Conservation (phyloP, 2,329 filamentous ascomycete species). For the Stagonosporopsis cucurbitacearum region DNA sequence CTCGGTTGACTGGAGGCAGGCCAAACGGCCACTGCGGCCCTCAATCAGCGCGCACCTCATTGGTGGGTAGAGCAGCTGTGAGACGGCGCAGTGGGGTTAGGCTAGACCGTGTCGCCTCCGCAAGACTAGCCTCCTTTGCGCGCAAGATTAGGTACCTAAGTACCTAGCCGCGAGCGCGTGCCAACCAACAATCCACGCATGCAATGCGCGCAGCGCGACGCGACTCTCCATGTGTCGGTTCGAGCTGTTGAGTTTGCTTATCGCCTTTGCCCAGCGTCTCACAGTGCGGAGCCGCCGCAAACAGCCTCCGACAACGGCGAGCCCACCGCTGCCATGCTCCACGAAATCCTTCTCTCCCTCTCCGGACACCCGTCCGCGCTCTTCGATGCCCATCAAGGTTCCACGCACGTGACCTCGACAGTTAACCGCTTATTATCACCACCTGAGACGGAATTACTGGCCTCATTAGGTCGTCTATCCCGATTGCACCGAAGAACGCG, state of each 20-base stretch:
- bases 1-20: constrained; percentile 9
- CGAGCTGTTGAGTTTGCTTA: constrained; percentile 45
- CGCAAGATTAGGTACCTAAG: constrained; percentile 20
- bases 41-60: constrained; percentile 9
- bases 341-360: constrained; percentile 96
- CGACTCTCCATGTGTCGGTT: constrained; percentile 45
- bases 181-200: constrained; percentile 21
- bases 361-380: constrained; percentile 92
- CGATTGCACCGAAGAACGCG: constrained; percentile 77
- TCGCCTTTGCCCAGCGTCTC: constrained; percentile 37
- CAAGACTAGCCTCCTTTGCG: too few relatives aligned
- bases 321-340: constrained; percentile 72
- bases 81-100: too few relatives aligned
- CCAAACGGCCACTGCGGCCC: not conserved
- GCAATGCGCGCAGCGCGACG: constrained; percentile 24
- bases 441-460: constrained; percentile 81
- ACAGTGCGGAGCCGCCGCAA: constrained; percentile 21
- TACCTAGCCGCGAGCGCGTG: too few relatives aligned
- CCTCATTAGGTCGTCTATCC: constrained; percentile 77
- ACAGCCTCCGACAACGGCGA: constrained; percentile 14
- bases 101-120: constrained; percentile 9
- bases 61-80: constrained; percentile 2
- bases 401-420: constrained; percentile 46
- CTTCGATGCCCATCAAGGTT: constrained; percentile 63
- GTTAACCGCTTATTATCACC: constrained; percentile 66